Base-by-base conservation (phyloP, 2,329 filamentous ascomycete genomes). In the Ophiostoma pallidulum region DNA sequence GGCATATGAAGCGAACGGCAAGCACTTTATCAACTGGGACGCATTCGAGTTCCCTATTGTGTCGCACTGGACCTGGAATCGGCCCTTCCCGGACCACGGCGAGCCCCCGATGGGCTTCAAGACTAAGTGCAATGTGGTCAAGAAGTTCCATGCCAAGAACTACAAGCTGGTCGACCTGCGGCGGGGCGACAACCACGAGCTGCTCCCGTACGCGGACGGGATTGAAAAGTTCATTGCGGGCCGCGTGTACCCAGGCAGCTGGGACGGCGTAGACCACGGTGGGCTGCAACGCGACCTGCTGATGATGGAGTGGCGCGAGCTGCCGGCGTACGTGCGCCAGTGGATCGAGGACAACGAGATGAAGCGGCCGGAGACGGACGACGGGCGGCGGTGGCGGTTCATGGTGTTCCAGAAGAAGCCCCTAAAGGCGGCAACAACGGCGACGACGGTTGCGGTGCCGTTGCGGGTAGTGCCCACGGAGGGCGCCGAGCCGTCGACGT, bases 211-310 rank as follows among this genome's bases (percentile, higher is more conserved):
- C 57, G 49, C 51, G 19, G 51, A 54, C 6, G 59, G 53, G 4
- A 56, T 64, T 14, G 53, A 59, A 26, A 53, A 50, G 22, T 60
- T 59, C 41, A 50, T 62, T 37, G 49, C 51, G 3, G 52, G 56
- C 2, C 48, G 57, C 20, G 53, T 56, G 2, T 64, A 67, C 54
- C 61, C 64, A 1, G 69, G 69, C 7, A 64, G 60, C 13, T 71
- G 67, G 67, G 58, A 61, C 28, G 69, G 69, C 13, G 59, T 64
- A 24, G 68, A 70, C 51, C 59, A 62, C 33, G 65, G 67, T 49
- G 67, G 64, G 13, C 48, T 55, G 10, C 56, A 65, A 22, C 58
- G 66, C 36, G 64, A 67, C 48, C 50, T 68, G 16, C 55, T 68
- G 12, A 59, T 62, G 42, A 67, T 69, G 65, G 57, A 64, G 18